Evolutionary conservation across 2,329 filamentous ascomycete species (phyloP).

Genomic region (Aspergillus neoniger): DNA sequence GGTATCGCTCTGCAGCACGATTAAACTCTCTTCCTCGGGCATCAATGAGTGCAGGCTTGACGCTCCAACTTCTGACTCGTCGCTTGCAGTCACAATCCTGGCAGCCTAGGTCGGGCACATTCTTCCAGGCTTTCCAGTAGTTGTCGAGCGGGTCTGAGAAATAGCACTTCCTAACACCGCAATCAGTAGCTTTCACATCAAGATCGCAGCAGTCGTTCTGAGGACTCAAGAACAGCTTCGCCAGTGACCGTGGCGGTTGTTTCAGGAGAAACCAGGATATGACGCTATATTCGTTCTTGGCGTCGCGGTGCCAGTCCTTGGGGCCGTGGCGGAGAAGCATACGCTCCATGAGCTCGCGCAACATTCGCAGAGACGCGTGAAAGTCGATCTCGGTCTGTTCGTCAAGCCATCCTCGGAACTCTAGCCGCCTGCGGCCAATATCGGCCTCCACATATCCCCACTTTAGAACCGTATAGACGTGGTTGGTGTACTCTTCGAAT

Average conservation of each 20-base stretch:
- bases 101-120: conserved; percentile 27
- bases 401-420: conserved; percentile 28
- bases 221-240: conserved; percentile 28
- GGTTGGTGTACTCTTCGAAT: conserved; percentile 25
- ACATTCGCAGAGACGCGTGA: conserved; percentile 31
- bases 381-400: conserved; percentile 29
- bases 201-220: conserved; percentile 30
- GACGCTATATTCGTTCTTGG: conserved; percentile 28
- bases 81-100: conserved; percentile 29
- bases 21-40: conserved; percentile 28
- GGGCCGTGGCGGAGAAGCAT: conserved; percentile 34
- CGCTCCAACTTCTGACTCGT: conserved; percentile 30
- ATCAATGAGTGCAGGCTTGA: conserved; percentile 32
- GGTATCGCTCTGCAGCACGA: conserved; percentile 29
- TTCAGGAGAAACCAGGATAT: conserved; percentile 33
- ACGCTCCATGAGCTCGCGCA: conserved; percentile 32
- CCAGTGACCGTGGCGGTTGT: conserved; percentile 27
- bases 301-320: conserved; percentile 29
- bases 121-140: conserved; percentile 32
- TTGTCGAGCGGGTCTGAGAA: conserved; percentile 31
- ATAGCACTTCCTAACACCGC: conserved; percentile 19
- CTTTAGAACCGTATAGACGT: conserved; percentile 28
- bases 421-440: conserved; percentile 27
- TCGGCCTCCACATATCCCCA: conserved; percentile 29
- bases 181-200: conserved; percentile 20